Base-by-base conservation (phyloP, 139 green algal species). In the Yamagishiella unicocca region DNA sequence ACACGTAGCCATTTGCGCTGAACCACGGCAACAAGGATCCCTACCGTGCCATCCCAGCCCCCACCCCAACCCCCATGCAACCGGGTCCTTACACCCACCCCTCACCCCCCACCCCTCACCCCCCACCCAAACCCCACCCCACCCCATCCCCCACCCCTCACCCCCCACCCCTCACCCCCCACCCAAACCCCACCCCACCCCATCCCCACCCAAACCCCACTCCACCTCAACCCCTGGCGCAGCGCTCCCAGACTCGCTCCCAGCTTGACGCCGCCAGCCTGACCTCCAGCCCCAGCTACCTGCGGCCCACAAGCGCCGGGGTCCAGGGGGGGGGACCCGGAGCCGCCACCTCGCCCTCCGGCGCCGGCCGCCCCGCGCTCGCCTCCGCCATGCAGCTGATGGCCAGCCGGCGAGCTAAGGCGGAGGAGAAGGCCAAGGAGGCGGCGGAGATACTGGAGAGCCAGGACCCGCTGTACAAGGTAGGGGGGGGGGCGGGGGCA, bases 361-460 rank as follows among this genome's bases (percentile, higher is more conserved):
- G 38, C 25, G 70, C 27, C 70, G 38, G 38, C 70, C 19, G 58
- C 19, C 40, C 70, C 38, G 38, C 29, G 25, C 70, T 55, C 27
- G 14, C 38, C 70, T 24, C 70, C 7, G 70, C 70, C 14, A 78
- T 78, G 38, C 22, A 38, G 37, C n/a, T 87, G 35, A 71, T 87
- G 82, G 67, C 82, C 7, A 55, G 50, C 2, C 46, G 66, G 37
- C 33, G 82, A 17, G 82, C 66, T 1, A 55, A 25, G 50, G 46
- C 67, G 50, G 19, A 70, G 82, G 46, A 68, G 82, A 4, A 79
- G 67, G 82, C 66, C 25, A 54, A 71, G 46, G 67, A 37, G 33
- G 67, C 54, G 67, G 82, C 82, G 31, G 82, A 87, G 45, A 46
- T 68, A 67, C 58, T 55, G 45, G 82, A 87, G 45, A 74, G 61